These are phyloP conservation scores for Ephemerocybe angulata DNA, from an alignment of 768 basidiomycete genomes.

Conservation along the genomic window DNA sequence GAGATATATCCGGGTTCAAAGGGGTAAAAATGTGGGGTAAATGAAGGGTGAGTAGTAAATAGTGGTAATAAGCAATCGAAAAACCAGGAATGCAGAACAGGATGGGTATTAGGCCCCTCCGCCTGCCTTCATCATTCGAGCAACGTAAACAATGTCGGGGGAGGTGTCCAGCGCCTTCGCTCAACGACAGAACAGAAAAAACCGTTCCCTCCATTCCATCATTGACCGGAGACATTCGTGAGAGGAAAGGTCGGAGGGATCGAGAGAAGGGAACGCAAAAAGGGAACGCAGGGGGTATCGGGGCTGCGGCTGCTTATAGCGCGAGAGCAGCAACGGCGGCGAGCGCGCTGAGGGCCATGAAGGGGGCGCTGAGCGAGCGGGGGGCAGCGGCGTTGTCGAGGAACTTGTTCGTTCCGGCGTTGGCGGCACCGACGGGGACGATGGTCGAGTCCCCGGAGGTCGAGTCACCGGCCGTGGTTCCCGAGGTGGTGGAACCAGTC, in stretches of 20 bases:
- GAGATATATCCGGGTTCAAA: too few species aligned
- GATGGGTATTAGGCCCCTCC: too few species aligned
- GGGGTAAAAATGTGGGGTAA: too few species aligned
- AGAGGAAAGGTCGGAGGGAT: not conserved
- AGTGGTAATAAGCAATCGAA: too few species aligned
- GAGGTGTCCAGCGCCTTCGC: conserved; percentile 1
- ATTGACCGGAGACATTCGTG: not conserved
- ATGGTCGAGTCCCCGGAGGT: conserved; percentile 10
- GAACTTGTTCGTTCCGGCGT: conserved; percentile 39
- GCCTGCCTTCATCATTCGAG: not conserved
- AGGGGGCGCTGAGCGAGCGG: conserved; percentile 38
- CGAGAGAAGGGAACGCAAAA: not conserved
- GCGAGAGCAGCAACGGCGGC: conserved; percentile 35
- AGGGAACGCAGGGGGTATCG: conserved; percentile 22
- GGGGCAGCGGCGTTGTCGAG: conserved; percentile 29
- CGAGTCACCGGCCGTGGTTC: not conserved
- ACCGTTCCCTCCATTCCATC: not conserved
- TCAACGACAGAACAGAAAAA: not conserved
- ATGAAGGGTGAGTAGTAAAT: too few species aligned
- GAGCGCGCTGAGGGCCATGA: conserved; percentile 39
- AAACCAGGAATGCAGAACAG: too few species aligned
- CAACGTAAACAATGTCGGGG: not conserved
- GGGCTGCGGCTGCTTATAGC: conserved; percentile 22
- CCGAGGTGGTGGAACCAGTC: not conserved
- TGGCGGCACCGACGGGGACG: conserved; percentile 42